Percentiles rank a stretch among this genome's conserved stretches.
phyloP scores from a whole-genome alignment of 306 rosid species.

The Pyrus bretschneideri region DNA sequence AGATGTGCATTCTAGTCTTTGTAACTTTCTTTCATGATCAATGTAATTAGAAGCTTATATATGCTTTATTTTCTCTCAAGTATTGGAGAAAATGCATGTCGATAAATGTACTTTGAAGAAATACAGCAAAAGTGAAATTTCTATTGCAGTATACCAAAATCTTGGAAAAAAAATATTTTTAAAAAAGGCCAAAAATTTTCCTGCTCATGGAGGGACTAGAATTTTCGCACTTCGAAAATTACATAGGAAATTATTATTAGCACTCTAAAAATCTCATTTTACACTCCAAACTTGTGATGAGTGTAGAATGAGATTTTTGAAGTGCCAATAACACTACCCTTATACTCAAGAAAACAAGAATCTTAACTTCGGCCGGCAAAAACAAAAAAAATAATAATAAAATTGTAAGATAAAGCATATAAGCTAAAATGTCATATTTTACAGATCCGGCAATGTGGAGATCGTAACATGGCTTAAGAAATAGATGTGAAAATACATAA shows the following conservation, averaged over 20 bases:
- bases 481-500: conserved; percentile 11
- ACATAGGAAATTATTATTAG: too few species aligned
- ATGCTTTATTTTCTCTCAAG: background rate
- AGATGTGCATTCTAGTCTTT: background rate
- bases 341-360: background rate
- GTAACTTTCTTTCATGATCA: background rate
- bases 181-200: background rate
- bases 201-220: background rate
- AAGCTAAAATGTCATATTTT: conserved; percentile 14
- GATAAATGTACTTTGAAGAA: too few species aligned
- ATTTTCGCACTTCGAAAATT: background rate
- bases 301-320: too few species aligned
- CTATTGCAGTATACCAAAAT: background rate
- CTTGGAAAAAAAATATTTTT: background rate
- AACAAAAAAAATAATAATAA: too few species aligned
- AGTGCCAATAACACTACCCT: too few species aligned
- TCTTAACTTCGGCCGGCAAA: too few species aligned
- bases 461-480: conserved; percentile 27
- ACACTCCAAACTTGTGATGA: too few species aligned
- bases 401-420: background rate
- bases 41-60: background rate
- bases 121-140: too few species aligned
- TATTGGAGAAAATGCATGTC: background rate
- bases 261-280: too few species aligned
- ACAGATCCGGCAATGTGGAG: conserved; percentile 13